Base-by-base conservation (phyloP, 2,329 filamentous ascomycete genomes). In the Calonectria leucothoes region DNA sequence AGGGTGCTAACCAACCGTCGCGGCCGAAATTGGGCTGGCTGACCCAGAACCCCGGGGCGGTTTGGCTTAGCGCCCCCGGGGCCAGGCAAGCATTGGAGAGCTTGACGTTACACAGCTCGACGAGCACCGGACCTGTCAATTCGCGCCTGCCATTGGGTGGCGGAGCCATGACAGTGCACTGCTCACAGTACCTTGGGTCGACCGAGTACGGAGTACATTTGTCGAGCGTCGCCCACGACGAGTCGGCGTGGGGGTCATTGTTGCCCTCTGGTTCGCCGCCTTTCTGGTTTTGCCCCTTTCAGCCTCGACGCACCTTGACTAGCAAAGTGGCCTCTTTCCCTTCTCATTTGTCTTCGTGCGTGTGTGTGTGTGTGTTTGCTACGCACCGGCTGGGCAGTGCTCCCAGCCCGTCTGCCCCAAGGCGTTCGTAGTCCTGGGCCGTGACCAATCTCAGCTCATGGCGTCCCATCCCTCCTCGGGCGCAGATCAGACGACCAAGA, bases 401-500 rank as follows among this genome's bases (percentile, higher is more conserved):
- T 64, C 17, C 17, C 68, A 70, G 68, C 59, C 57, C 49, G 49
- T 64, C 27, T 35, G 29, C 65, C 65, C 65, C 65, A 57, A 67
- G 65, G 51, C 65, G 35, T 67, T 52, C 49, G 51, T 67, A 57
- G 65, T 69, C 61, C 48, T 63, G 64, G 29, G 51, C 31, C 42
- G 52, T 75, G 71, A 15, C 68, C 64, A 65, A 52, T 74, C 63
- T 69, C 33, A 72, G 75, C 61, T 31, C 61, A 27, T 61, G 55
- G 70, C 65, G 70, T 61, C 52, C 45, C 35, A 39, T 31, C 51
- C 61, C 31, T 51, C 55, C 42, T 59, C 45, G 37, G 52, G 67
- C 37, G 51, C 27, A 65, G 68, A 77, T 79, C 77, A 79, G 76
- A 55, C 70, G 77, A 79, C 77, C 72, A 70, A 73, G 76, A 73